Percentiles rank a stretch among this genome's conserved stretches.
These are phyloP conservation scores for Exidia glandulosa DNA, from an alignment of 768 basidiomycete species.

Conservation along the genomic window DNA sequence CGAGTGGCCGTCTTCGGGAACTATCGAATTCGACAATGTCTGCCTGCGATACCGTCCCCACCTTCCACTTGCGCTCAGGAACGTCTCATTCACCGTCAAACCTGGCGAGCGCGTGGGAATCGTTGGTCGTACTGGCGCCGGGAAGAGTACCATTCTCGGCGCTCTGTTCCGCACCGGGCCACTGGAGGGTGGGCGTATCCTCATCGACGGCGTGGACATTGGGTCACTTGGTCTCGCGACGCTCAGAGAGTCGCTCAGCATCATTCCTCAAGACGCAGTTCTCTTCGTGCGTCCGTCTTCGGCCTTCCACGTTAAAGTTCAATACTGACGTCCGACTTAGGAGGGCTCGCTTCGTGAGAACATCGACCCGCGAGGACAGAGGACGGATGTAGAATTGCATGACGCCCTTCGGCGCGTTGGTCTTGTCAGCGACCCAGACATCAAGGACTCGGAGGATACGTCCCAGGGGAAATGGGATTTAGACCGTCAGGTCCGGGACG, in stretches of 20 bases:
- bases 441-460: too few relatives aligned
- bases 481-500: too few relatives aligned
- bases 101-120: conserved; percentile 52
- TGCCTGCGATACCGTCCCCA: conserved; percentile 48
- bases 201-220: conserved; percentile 19
- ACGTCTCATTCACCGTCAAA: conserved; percentile 41
- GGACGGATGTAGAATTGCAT: neutral
- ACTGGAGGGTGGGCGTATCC: conserved; percentile 5
- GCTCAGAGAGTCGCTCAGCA: conserved; percentile 19
- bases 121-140: conserved; percentile 26
- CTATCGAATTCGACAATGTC: conserved; percentile 45
- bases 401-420: neutral
- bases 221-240: conserved; percentile 20
- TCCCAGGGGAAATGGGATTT: too few relatives aligned
- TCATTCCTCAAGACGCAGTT: conserved; percentile 22
- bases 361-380: neutral
- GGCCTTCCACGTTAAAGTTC: neutral
- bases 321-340: neutral
- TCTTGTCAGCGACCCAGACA: neutral
- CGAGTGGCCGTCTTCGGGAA: conserved; percentile 43
- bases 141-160: conserved; percentile 14
- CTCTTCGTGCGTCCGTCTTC: neutral
- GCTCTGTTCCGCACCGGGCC: neutral
- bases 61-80: conserved; percentile 53
- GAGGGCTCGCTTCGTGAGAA: neutral